These are phyloP conservation scores for Ophiosphaerella korrae DNA, from an alignment of 2,329 filamentous ascomycete genomes.

Conservation along the genomic window DNA sequence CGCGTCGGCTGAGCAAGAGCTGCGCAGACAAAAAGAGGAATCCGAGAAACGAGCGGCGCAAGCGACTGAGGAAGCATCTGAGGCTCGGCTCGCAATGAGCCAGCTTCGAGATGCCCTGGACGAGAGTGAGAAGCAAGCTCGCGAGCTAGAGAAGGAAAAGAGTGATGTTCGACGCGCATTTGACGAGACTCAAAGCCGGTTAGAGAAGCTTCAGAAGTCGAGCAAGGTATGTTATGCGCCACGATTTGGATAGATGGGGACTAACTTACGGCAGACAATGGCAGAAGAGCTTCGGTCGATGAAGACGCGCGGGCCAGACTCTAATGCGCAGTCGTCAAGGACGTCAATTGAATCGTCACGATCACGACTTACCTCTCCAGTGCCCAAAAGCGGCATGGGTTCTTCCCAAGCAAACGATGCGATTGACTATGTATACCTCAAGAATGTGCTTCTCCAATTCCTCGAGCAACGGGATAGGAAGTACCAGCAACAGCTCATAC, in stretches of 20 bases:
- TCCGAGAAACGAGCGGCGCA: conserved; percentile 73
- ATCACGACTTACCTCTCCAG: conserved; percentile 54
- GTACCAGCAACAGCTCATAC: conserved; percentile 75
- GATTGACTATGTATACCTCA: conserved; percentile 72
- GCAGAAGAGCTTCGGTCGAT: conserved; percentile 62
- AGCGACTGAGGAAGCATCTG: conserved; percentile 73
- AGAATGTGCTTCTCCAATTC: conserved; percentile 82
- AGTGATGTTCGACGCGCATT: conserved; percentile 74
- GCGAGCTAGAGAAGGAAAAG: conserved; percentile 83
- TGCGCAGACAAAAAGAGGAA: conserved; percentile 74
- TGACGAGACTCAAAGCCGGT: conserved; percentile 75
- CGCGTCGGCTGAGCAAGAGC: conserved; percentile 73
- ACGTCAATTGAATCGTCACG: conserved; percentile 64
- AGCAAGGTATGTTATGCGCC: conserved; percentile 53
- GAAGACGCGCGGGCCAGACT: conserved; percentile 51
- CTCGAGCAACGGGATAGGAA: conserved; percentile 80
- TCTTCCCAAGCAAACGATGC: conserved; percentile 26
- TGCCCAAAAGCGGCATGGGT: conserved; percentile 44
- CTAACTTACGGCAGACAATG: conserved; percentile 50
- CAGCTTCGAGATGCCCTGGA: conserved; percentile 82
- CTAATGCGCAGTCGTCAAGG: conserved; percentile 58
- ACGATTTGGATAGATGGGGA: neutral
- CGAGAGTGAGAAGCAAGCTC: conserved; percentile 81
- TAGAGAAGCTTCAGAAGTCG: conserved; percentile 79
- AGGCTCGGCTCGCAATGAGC: conserved; percentile 76